A percentile compares a stretch with the other conserved stretches of the same genome.
These are phyloP conservation scores for Westerdykella aurantiaca DNA, from an alignment of 2,329 filamentous ascomycete species.

Conservation along the genomic window DNA sequence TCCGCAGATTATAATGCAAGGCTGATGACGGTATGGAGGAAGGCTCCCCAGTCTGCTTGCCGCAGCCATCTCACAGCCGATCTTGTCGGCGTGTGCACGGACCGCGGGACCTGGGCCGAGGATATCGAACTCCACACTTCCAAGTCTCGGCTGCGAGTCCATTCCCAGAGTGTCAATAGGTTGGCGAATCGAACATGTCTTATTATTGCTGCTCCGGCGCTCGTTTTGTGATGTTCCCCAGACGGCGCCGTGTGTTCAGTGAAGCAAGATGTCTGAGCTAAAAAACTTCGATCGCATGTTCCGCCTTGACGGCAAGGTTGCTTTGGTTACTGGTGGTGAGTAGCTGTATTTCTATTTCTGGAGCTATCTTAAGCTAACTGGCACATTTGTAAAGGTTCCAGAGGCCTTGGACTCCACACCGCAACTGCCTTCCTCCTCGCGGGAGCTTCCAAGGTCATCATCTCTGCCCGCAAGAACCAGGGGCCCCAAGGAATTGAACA, in stretches of 20 bases:
- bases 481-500: slow-evolving; percentile 36
- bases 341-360: background rate
- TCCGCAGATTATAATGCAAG: slow-evolving; percentile 9
- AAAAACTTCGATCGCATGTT: slow-evolving; percentile 32
- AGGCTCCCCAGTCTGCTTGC: slow-evolving; percentile 4
- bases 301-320: slow-evolving; percentile 34
- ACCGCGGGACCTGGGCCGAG: slow-evolving; percentile 16
- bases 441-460: slow-evolving; percentile 37
- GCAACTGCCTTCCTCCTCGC: slow-evolving; percentile 38
- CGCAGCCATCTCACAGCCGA: slow-evolving; percentile 18
- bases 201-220: background rate
- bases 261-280: slow-evolving; percentile 26
- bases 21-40: slow-evolving; percentile 4
- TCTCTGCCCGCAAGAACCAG: slow-evolving; percentile 35
- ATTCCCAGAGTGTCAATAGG: background rate
- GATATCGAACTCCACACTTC: slow-evolving; percentile 22
- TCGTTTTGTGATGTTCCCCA: background rate
- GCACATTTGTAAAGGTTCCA: slow-evolving; percentile 26
- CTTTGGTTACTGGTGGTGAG: slow-evolving; percentile 34
- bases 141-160: slow-evolving; percentile 11
- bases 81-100: slow-evolving; percentile 15
- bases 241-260: background rate
- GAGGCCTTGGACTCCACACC: slow-evolving; percentile 37
- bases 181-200: background rate
- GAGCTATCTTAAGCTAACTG: slow-evolving; percentile 1